Conservation (phyloP, 345 rosid genomes). For the Gossypium turneri region DNA sequence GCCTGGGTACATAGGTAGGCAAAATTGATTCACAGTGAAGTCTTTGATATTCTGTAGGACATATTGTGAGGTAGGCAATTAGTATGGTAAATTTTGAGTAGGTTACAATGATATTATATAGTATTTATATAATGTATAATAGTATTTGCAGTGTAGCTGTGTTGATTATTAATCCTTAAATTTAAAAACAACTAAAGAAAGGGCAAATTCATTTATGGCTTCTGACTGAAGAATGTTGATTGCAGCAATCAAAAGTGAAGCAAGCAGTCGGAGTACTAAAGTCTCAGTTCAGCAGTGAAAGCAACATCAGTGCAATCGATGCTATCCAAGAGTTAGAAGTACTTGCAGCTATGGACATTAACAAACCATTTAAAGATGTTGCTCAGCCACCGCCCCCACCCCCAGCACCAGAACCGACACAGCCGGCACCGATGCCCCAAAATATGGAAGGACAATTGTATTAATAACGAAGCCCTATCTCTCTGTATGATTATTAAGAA, state of each 20-base stretch:
- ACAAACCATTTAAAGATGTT: constrained; percentile 30
- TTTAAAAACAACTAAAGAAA: not conserved
- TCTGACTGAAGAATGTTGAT: constrained; percentile 6
- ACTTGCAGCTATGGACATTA: constrained; percentile 45
- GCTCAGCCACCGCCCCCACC: constrained; percentile 3
- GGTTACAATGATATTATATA: not conserved
- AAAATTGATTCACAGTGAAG: not conserved
- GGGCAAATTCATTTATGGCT: not conserved
- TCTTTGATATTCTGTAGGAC: too few relatives aligned
- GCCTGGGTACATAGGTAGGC: not conserved
- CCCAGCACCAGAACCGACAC: not conserved
- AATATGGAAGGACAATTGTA: not conserved
- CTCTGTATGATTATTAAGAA: not conserved
- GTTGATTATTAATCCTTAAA: not conserved
- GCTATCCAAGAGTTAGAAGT: constrained; percentile 68
- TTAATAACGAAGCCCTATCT: not conserved
- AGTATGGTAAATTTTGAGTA: too few relatives aligned
- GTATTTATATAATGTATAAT: not conserved
- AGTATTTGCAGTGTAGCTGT: not conserved
- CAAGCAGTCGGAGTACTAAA: constrained; percentile 42
- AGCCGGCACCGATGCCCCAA: constrained; percentile 4
- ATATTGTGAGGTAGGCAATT: too few relatives aligned
- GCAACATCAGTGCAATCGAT: constrained; percentile 27
- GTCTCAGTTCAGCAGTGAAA: constrained; percentile 35
- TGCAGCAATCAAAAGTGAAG: constrained; percentile 61